These are phyloP conservation scores for Penicillium sp. DNA, from an alignment of 2,329 filamentous ascomycete species.

Conservation along the genomic window DNA sequence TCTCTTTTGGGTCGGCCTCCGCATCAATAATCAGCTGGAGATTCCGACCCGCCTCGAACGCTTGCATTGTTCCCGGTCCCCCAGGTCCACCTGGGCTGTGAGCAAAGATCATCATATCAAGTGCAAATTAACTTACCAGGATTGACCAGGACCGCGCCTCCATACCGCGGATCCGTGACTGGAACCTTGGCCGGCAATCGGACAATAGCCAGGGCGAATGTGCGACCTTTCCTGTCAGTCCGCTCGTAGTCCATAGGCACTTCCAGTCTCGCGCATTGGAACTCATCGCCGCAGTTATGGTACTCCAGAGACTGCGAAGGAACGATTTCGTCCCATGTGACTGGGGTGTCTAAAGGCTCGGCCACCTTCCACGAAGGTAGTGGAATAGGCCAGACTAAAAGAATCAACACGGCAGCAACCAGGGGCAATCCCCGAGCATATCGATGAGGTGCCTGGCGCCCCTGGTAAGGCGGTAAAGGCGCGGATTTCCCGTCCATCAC, in stretches of 20 bases:
- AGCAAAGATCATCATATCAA: not conserved
- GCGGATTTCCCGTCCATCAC: not conserved
- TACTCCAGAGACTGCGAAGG: conserved; percentile 35
- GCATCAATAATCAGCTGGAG: conserved; percentile 41
- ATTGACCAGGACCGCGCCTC: conserved; percentile 49
- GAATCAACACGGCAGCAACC: not conserved
- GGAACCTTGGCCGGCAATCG: conserved; percentile 45
- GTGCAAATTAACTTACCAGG: conserved; percentile 32
- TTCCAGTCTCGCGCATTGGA: conserved; percentile 50
- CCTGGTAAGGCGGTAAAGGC: not conserved
- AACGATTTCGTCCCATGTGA: conserved; percentile 23
- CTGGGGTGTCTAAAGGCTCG: not conserved
- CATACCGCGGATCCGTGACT: conserved; percentile 44
- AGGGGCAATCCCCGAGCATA: conserved; percentile 3
- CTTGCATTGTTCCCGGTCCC: conserved; percentile 40
- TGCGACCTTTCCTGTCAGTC: conserved; percentile 30
- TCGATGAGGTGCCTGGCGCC: not conserved
- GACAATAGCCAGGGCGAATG: conserved; percentile 46
- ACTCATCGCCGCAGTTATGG: conserved; percentile 44
- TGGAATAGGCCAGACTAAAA: conserved; percentile 3
- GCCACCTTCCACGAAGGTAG: not conserved
- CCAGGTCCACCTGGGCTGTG: conserved; percentile 42
- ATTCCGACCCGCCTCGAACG: conserved; percentile 31
- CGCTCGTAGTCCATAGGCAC: conserved; percentile 50
- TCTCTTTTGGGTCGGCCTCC: conserved; percentile 19